A percentile compares a stretch with the other conserved stretches of the same genome.
Conservation (phyloP, 257 asterid genomes). For the Cordia subcordata region DNA sequence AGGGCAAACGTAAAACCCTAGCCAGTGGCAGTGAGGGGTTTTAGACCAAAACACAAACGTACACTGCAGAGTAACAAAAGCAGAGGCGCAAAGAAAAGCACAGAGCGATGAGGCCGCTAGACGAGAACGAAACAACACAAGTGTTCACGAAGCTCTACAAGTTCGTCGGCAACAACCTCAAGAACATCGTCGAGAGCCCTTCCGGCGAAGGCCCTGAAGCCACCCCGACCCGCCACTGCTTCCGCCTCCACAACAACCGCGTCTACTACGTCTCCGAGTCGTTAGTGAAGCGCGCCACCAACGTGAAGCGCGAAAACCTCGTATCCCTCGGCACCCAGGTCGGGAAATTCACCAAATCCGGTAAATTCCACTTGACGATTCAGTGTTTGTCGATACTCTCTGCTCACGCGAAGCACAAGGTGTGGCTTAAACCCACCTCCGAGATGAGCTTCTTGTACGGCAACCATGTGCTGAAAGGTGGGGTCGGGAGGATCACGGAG, state of each 20-base stretch:
- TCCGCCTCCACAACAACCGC: constrained; percentile 77
- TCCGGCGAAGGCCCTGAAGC: constrained; percentile 82
- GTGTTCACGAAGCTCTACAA: constrained; percentile 85
- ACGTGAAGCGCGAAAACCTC: constrained; percentile 72
- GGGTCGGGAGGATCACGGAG: constrained; percentile 91
- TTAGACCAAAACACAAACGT: too few species aligned
- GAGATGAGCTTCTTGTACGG: constrained; percentile 90
- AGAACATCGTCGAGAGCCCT: constrained; percentile 67
- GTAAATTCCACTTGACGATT: constrained; percentile 62
- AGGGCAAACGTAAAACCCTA: too few species aligned
- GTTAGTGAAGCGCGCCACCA: constrained; percentile 77
- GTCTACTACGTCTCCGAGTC: constrained; percentile 86
- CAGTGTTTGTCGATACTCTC: constrained; percentile 63
- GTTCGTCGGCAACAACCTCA: constrained; percentile 75
- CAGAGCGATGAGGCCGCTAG: constrained; percentile 57
- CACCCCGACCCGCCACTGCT: constrained; percentile 70
- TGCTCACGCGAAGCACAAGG: constrained; percentile 79
- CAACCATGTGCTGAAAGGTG: constrained; percentile 83
- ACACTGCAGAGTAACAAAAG: too few species aligned
- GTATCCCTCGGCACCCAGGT: constrained; percentile 74
- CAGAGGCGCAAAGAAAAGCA: too few species aligned
- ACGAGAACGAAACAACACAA: constrained; percentile 76
- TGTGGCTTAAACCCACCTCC: constrained; percentile 83
- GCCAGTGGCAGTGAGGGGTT: too few species aligned
- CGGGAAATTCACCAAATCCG: constrained; percentile 70